phyloP scores from a whole-genome alignment of 164 flowering plant genomes.

The Brasenia schreberi region DNA sequence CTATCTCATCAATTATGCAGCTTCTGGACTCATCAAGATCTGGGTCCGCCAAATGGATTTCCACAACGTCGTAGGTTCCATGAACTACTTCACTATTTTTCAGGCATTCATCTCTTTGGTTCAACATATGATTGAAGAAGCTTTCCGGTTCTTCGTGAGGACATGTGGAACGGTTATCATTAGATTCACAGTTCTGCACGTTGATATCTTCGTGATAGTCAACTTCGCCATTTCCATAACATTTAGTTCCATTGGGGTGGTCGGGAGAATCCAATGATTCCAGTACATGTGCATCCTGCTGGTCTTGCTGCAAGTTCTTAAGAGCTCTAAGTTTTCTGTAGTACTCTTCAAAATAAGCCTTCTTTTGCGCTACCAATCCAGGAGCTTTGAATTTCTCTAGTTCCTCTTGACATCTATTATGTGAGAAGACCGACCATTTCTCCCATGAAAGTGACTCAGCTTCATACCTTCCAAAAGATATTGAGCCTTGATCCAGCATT shows the following conservation, averaged over 20 bases:
- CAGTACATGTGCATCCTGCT: slow-evolving; percentile 2
- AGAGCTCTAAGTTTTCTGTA: slow-evolving; percentile 16
- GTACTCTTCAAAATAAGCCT: slow-evolving; percentile 26
- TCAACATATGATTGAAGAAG: background rate
- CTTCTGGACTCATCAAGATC: background rate
- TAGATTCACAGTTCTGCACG: background rate
- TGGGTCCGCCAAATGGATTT: background rate
- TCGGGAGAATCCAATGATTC: background rate
- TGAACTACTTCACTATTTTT: background rate
- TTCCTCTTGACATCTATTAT: slow-evolving; percentile 21
- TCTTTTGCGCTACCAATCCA: slow-evolving; percentile 26
- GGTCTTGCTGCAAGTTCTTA: slow-evolving; percentile 15
- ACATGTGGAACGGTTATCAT: background rate
- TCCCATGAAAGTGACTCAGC: slow-evolving; percentile 24
- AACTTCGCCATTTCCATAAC: background rate
- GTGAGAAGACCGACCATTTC: slow-evolving; percentile 24
- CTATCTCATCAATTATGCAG: background rate
- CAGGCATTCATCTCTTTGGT: background rate
- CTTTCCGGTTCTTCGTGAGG: background rate
- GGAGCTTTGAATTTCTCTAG: slow-evolving; percentile 21
- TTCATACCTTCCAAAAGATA: slow-evolving; percentile 24
- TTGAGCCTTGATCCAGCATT: slow-evolving; percentile 19
- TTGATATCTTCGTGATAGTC: background rate
- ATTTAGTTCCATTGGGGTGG: background rate
- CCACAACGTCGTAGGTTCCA: background rate